Evolutionary conservation across 2,329 filamentous ascomycete species (phyloP).

Genomic region (Tolypocladium guangdongense): DNA sequence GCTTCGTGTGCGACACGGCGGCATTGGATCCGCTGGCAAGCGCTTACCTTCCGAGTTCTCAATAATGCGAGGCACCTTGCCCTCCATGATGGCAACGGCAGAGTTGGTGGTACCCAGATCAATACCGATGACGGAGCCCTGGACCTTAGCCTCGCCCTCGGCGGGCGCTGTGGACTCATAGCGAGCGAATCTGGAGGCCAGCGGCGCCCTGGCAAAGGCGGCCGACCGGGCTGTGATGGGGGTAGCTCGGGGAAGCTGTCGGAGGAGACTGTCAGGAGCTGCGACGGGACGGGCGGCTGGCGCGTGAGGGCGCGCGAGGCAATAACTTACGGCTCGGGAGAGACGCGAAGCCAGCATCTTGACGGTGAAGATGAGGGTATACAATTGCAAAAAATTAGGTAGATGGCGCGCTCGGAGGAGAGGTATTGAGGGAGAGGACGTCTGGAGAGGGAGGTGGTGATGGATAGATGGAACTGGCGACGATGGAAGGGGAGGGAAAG

Average conservation of each 20-base stretch:
- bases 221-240: conserved; percentile 58
- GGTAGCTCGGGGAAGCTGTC: conserved; percentile 66
- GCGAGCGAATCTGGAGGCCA: conserved; percentile 63
- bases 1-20: not conserved
- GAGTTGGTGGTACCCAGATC: conserved; percentile 98
- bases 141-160: conserved; percentile 59
- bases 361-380: conserved; percentile 25
- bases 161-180: conserved; percentile 55
- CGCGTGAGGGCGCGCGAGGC: not conserved
- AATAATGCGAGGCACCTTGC: conserved; percentile 89
- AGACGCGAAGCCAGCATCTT: conserved; percentile 65
- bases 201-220: conserved; percentile 55
- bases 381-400: conserved; percentile 22
- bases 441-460: conserved; percentile 5
- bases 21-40: not conserved
- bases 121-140: conserved; percentile 95
- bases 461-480: conserved; percentile 7
- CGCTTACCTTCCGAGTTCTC: conserved; percentile 83
- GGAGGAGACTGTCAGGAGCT: conserved; percentile 9
- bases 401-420: conserved; percentile 22
- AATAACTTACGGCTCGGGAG: conserved; percentile 59
- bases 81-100: conserved; percentile 95
- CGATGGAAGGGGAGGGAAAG: conserved; percentile 14
- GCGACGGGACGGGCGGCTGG: not conserved
- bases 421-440: conserved; percentile 16